Conservation (phyloP, 2,329 filamentous ascomycete species). For the Cytospora mali region DNA sequence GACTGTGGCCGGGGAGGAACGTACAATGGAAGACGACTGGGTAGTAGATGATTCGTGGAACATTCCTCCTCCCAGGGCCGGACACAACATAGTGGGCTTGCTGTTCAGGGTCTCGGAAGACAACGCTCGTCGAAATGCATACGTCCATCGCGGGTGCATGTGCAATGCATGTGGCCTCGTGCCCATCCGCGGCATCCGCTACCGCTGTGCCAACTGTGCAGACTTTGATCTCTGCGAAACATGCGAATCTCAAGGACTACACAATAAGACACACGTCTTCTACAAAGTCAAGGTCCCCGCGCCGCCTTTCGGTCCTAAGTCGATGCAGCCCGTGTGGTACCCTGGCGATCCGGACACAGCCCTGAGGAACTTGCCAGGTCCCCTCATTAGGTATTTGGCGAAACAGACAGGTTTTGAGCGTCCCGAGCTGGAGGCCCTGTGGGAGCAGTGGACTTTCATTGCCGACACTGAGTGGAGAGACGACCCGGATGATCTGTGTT, state of each 20-base stretch:
- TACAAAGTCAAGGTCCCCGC: conserved; percentile 93
- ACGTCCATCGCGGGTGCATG: conserved; percentile 87
- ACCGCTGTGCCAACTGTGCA: conserved; percentile 92
- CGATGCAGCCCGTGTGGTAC: conserved; percentile 84
- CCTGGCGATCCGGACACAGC: conserved; percentile 80
- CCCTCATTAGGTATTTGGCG: conserved; percentile 68
- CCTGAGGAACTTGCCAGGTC: conserved; percentile 65
- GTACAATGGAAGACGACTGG: conserved; percentile 50
- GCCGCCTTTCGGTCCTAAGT: conserved; percentile 78
- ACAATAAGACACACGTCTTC: conserved; percentile 91
- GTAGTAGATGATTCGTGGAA: conserved; percentile 48
- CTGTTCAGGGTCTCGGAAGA: conserved; percentile 94
- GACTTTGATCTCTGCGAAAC: conserved; percentile 96
- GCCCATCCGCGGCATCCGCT: conserved; percentile 89
- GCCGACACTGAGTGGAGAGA: conserved; percentile 82
- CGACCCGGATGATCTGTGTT: conserved; percentile 74
- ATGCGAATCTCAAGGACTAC: conserved; percentile 78
- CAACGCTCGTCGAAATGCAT: conserved; percentile 83
- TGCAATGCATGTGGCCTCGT: conserved; percentile 88
- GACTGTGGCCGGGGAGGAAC: conserved; percentile 43
- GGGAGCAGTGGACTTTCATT: conserved; percentile 96
- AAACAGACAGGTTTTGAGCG: conserved; percentile 78
- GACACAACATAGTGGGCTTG: conserved; percentile 81
- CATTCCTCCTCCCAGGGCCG: conserved; percentile 53
- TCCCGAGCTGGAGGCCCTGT: conserved; percentile 87